Evolutionary conservation across 345 rosid species (phyloP).

Genomic region (Populus alba): DNA sequence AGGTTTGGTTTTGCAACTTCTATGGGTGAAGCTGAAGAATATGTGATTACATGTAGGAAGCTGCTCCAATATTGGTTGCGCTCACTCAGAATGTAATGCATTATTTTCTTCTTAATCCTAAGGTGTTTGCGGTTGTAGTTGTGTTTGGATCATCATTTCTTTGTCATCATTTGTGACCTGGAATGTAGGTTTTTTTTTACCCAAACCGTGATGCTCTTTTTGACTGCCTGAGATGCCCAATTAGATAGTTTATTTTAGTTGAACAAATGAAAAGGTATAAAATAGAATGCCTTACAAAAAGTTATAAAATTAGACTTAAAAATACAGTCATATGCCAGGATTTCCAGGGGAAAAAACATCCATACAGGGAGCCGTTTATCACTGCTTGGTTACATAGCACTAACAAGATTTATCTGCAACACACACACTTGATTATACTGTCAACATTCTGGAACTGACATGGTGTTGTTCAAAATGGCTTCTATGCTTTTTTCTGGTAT

Average conservation of each 20-base stretch:
- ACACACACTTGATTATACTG: background rate
- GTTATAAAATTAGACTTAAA: background rate
- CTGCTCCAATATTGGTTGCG: background rate
- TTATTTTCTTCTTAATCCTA: background rate
- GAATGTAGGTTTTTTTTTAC: too few relatives aligned
- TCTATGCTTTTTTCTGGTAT: background rate
- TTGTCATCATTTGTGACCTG: background rate
- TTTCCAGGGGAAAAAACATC: background rate
- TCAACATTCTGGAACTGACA: background rate
- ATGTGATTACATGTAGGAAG: background rate
- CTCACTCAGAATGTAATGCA: background rate
- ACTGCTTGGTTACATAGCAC: background rate
- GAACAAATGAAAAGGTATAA: background rate
- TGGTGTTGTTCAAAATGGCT: background rate
- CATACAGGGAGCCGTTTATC: background rate
- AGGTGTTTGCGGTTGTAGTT: background rate
- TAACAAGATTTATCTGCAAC: background rate
- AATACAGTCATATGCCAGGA: background rate
- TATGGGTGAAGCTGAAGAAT: background rate
- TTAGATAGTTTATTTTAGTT: background rate
- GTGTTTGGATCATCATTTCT: background rate
- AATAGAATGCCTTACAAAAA: background rate
- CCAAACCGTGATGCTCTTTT: background rate
- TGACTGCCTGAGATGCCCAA: background rate
- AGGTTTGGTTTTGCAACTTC: background rate